Evolutionary conservation across 495 filamentous ascomycete species (phyloP), one percentile per base, ranked within the genome.

Genomic region (Cryomyces minteri): DNA sequence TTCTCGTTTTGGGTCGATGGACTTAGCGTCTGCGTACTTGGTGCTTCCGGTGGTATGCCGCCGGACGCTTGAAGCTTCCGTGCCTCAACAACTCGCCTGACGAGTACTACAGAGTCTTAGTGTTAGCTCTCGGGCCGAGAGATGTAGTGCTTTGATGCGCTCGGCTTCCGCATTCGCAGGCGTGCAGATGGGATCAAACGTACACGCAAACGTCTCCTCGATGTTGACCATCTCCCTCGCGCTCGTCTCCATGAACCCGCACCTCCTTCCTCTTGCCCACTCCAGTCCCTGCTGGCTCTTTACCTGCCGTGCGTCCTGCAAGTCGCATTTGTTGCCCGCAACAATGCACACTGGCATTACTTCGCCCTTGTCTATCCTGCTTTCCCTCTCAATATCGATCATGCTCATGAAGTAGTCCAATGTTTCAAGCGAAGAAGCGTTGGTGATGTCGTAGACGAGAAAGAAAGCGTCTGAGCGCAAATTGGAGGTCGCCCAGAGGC

Each of bases 201-300:
- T 65, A 81, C 77, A 69, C 40, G 84, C 86, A 73, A 98, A 95
- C n/a, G n/a, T n/a, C n/a, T n/a, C n/a, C n/a, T n/a, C n/a, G n/a
- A n/a, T n/a, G n/a, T n/a, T n/a, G n/a, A 4, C 90, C 95, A 68
- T 98, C 90, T 62, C 80, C 49, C 88, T 64, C 31, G 90, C 90
- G 59, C 85, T 93, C 45, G 90, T 98, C 70, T 98, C 90, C 90
- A 98, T 95, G 60, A 98, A 98, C n/a, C 87, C 88, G 64, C 85
- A 94, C 10, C 77, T 77, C 53, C 79, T 67, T 41, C 67, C 67
- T 45, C 87, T 68, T 48, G 90, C 88, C 76, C 87, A 98, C 54
- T 85, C 83, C n/a, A n/a, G n/a, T n/a, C n/a, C n/a, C n/a, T n/a
- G n/a, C n/a, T n/a, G n/a, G n/a, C n/a, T n/a, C n/a, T 70, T 63